Percentiles rank a stretch among this genome's conserved stretches.
These are phyloP conservation scores for Globisporangium camurandrum DNA, from an alignment of 352 stramenopile species.

Conservation along the genomic window DNA sequence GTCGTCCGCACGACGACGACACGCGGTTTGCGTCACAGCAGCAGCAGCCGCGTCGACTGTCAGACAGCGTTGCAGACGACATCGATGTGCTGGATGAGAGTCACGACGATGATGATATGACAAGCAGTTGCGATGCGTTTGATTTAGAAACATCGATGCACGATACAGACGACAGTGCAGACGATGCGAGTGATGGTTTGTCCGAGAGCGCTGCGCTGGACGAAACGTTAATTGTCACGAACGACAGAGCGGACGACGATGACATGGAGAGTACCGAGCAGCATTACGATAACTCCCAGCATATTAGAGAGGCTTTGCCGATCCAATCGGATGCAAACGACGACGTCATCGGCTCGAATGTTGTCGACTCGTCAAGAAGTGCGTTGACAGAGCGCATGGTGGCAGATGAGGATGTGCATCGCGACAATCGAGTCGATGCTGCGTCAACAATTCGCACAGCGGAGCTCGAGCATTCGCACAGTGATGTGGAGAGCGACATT, in stretches of 20 bases:
- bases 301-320: too few species aligned
- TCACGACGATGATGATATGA: neutral
- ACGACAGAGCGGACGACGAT: neutral
- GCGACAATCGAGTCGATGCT: too few species aligned
- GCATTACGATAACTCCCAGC: neutral
- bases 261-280: neutral
- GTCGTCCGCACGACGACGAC: neutral
- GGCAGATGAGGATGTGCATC: too few species aligned
- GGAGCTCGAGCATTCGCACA: neutral
- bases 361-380: too few species aligned
- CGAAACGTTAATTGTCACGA: conserved; percentile 1
- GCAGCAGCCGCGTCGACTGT: neutral
- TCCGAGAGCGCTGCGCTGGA: conserved; percentile 3
- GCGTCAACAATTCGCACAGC: too few species aligned
- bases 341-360: too few species aligned
- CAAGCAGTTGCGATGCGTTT: neutral
- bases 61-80: neutral
- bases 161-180: conserved; percentile 13
- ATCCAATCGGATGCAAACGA: too few species aligned
- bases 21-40: neutral
- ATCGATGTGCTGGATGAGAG: neutral
- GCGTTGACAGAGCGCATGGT: too few species aligned
- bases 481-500: too few species aligned
- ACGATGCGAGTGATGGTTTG: conserved; percentile 14
- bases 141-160: too few species aligned